Base-by-base conservation (phyloP, 805 yeast genomes). In the Cyberlindnera mycetangii region DNA sequence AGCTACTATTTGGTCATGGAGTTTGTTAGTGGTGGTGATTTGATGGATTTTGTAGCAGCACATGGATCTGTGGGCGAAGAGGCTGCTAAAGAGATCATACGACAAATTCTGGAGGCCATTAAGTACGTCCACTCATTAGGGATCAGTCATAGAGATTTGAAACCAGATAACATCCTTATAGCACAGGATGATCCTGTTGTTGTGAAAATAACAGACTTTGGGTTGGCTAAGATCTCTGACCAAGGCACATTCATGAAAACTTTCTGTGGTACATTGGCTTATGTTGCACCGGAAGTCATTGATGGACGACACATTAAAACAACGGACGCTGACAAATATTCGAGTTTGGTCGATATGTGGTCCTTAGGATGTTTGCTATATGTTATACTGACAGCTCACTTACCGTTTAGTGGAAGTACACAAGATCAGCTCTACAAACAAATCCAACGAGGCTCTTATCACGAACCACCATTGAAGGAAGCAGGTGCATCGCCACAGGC, bases 181-280 rank as follows among this genome's bases (percentile, higher is more conserved):
- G 89, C 88, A 56, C 85, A 82, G 58, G 95, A 89, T 59, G 93
- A 88, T 58, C 98, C 97, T 0, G 93, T 90, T 5, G 63, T 80
- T 15, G 83, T 93, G n/a, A 93, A 93, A 60, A 86, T 93, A 32
- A 87, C 97, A 3, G 99, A 93, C 67, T 93, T 93, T 67, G 99
- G 99, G 0, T 70, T 93, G 36, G 99, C 99, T 0, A 93, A 93
- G 65, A 81, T 89, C 21, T 81, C 89, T 50, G 93, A 85, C 46
- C 81, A 81, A 42, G 85, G 89, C 9, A 80, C 96, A 2, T 81
- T 85, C 50, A 83, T 93, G 85, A 90, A 89, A 62, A 92, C 99
- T 0, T 93, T 93, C 57, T 93, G 99, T 67, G 99, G 99, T 1
- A 93, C 99, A 0, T 65, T 93, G 51, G 97, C 98, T 2, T 93